Conservation (phyloP, 2,329 filamentous ascomycete species). For the Zymoseptoria brevis region DNA sequence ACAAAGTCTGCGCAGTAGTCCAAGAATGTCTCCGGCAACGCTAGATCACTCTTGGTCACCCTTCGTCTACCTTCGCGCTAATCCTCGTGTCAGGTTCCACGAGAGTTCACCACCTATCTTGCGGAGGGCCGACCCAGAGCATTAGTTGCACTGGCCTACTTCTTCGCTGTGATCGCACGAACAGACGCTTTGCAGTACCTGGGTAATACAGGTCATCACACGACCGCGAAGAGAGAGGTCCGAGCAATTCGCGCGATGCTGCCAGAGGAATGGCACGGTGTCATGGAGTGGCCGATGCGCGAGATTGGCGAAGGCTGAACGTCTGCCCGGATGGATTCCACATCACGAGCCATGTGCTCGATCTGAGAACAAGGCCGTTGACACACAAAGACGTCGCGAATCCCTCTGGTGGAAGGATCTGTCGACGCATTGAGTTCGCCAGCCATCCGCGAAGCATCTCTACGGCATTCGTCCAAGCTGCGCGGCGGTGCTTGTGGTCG, state of each 20-base stretch:
- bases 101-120: constrained; percentile 26
- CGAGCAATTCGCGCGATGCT: constrained; percentile 22
- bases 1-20: not conserved
- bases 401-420: not conserved
- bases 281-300: constrained; percentile 26
- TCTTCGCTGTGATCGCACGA: constrained; percentile 27
- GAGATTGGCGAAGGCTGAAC: constrained; percentile 13
- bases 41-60: not conserved
- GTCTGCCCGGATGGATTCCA: not conserved
- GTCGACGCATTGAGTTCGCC: not conserved
- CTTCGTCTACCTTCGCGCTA: not conserved
- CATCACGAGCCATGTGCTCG: not conserved
- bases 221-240: constrained; percentile 21
- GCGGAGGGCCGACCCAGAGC: constrained; percentile 27
- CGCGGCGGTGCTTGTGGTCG: not conserved
- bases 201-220: constrained; percentile 20
- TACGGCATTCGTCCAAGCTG: not conserved
- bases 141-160: constrained; percentile 29
- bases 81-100: constrained; percentile 11
- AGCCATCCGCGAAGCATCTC: not conserved
- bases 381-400: not conserved
- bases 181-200: constrained; percentile 25
- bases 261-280: constrained; percentile 25
- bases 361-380: not conserved
- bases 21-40: not conserved